Evolutionary conservation across 1,284 basidiomycete genomes (phyloP).

Genomic region (Sanguinoderma infundibulare): DNA sequence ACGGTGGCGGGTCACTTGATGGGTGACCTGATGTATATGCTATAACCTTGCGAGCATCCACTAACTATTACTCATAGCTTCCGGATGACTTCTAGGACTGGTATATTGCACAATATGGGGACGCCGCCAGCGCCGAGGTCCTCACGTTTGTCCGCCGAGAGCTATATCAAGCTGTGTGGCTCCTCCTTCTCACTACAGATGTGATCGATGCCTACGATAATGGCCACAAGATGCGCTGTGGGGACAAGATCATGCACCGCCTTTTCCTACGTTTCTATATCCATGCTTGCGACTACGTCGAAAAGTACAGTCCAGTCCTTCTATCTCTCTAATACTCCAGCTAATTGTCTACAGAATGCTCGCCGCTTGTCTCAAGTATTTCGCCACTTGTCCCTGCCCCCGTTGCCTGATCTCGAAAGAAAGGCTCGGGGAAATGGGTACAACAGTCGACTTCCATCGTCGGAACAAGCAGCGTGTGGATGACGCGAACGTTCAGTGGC

Average conservation of each 20-base stretch:
- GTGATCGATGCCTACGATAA: slow-evolving; percentile 1
- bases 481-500: too few relatives aligned
- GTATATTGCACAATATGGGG: neutral
- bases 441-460: too few relatives aligned
- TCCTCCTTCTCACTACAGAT: slow-evolving; percentile 28
- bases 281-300: slow-evolving; percentile 8
- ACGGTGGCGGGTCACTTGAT: too few relatives aligned
- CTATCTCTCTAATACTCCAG: neutral
- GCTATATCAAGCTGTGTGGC: slow-evolving; percentile 31
- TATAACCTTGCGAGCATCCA: too few relatives aligned
- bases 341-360: neutral
- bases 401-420: neutral
- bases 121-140: too few relatives aligned
- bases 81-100: neutral
- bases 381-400: neutral
- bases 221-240: neutral
- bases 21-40: too few relatives aligned
- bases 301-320: neutral
- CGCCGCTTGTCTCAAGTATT: neutral
- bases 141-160: slow-evolving; percentile 32
- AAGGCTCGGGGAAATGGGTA: neutral
- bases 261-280: slow-evolving; percentile 3
- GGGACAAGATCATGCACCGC: neutral
- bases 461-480: too few relatives aligned
- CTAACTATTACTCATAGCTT: neutral